Conservation (phyloP, 257 asterid species). For the Forsythia suspensa region DNA sequence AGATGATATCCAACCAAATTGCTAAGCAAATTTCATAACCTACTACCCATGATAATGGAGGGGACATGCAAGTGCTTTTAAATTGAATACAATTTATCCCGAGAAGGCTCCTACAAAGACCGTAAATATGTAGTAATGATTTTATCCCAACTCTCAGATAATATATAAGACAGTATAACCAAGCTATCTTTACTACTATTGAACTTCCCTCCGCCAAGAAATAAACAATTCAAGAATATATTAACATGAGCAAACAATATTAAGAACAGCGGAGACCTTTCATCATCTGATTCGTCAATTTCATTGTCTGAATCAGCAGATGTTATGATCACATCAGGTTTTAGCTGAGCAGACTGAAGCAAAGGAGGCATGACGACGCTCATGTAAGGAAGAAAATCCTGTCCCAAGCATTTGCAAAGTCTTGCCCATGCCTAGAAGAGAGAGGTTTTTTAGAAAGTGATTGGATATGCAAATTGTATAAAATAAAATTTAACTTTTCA, state of each 20-base stretch:
- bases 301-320: constrained; percentile 87
- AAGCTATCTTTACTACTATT: no score
- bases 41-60: no score
- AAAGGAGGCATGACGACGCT: constrained; percentile 91
- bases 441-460: constrained; percentile 1
- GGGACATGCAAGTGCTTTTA: no score
- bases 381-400: constrained; percentile 96
- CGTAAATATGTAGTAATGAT: no score
- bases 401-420: constrained; percentile 95
- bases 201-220: no score
- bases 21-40: no score
- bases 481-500: constrained; percentile 12
- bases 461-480: constrained; percentile 4
- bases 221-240: background rate
- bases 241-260: background rate
- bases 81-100: no score
- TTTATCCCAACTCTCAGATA: no score
- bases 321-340: constrained; percentile 88
- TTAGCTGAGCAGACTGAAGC: constrained; percentile 90
- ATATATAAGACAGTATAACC: no score
- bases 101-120: no score
- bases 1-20: no score
- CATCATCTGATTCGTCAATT: constrained; percentile 82
- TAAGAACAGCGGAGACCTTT: constrained; percentile 47
- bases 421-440: constrained; percentile 89